A percentile compares a stretch with the other conserved stretches of the same genome.
phyloP scores from a whole-genome alignment of 192 early-diverging fungal genomes.

The Linnemannia elongata region DNA sequence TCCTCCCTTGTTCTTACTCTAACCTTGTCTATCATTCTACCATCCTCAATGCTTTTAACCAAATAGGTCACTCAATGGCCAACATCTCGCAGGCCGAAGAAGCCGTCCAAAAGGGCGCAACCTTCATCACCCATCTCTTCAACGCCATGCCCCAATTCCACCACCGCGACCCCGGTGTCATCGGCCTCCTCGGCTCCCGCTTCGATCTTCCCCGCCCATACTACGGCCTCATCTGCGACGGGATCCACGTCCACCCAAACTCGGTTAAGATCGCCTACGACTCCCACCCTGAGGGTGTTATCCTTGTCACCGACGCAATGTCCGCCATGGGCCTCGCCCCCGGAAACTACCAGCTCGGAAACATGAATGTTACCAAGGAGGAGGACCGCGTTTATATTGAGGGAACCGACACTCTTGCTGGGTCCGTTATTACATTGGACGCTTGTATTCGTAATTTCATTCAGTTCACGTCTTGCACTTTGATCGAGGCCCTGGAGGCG shows the following conservation, averaged over 20 bases:
- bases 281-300: constrained; percentile 80
- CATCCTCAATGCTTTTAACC: constrained; percentile 4
- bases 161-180: constrained; percentile 87
- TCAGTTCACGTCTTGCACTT: constrained; percentile 79
- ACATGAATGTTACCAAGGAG: constrained; percentile 74
- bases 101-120: constrained; percentile 74
- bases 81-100: constrained; percentile 72
- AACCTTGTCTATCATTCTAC: background rate
- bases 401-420: constrained; percentile 83
- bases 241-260: constrained; percentile 86
- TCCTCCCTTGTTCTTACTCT: background rate
- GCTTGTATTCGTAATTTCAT: constrained; percentile 85
- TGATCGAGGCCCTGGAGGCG: constrained; percentile 85
- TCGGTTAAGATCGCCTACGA: constrained; percentile 86
- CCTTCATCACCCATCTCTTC: constrained; percentile 86
- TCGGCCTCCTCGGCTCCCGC: constrained; percentile 79
- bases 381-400: constrained; percentile 78
- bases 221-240: constrained; percentile 89
- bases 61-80: constrained; percentile 74
- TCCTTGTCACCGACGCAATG: constrained; percentile 88
- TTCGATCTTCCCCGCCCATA: constrained; percentile 72
- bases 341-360: constrained; percentile 78
- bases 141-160: constrained; percentile 92
- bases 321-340: constrained; percentile 79
- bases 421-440: constrained; percentile 75